Evolutionary conservation across 306 rosid species (phyloP).

Genomic region (Malus sylvestris): DNA sequence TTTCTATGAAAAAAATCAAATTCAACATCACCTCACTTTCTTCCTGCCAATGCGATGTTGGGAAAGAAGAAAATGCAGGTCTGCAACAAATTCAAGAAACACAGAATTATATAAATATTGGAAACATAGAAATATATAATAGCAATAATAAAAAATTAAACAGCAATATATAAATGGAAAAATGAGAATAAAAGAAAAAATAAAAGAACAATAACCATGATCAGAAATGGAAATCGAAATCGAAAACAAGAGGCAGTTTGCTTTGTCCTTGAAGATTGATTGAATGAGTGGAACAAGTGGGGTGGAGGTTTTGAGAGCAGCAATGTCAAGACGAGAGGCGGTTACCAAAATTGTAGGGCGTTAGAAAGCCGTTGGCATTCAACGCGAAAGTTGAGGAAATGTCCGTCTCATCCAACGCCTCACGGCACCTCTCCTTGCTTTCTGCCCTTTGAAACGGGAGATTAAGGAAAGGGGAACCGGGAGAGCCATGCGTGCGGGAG

Average conservation of each 20-base stretch:
- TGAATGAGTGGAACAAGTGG: background rate
- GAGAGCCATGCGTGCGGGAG: background rate
- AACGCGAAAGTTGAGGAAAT: slow-evolving; percentile 26
- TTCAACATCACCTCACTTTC: background rate
- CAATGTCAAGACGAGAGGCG: slow-evolving; percentile 19
- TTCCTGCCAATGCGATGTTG: background rate
- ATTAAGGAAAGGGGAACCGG: background rate
- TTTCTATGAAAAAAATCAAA: background rate
- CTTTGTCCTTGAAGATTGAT: background rate
- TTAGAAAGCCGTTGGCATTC: slow-evolving; percentile 22
- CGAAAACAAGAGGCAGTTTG: background rate
- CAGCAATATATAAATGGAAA: background rate
- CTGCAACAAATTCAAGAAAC: background rate
- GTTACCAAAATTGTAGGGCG: slow-evolving; percentile 32
- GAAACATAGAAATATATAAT: background rate
- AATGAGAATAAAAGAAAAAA: background rate
- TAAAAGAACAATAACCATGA: background rate
- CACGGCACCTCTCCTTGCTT: background rate
- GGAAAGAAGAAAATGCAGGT: background rate
- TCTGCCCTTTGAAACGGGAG: slow-evolving; percentile 31
- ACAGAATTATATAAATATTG: background rate
- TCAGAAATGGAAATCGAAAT: background rate
- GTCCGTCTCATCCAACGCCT: slow-evolving; percentile 9
- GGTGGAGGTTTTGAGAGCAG: slow-evolving; percentile 7
- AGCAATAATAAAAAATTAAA: background rate